Base-by-base conservation (phyloP, 441 rosid species). In the Eruca vesicaria region DNA sequence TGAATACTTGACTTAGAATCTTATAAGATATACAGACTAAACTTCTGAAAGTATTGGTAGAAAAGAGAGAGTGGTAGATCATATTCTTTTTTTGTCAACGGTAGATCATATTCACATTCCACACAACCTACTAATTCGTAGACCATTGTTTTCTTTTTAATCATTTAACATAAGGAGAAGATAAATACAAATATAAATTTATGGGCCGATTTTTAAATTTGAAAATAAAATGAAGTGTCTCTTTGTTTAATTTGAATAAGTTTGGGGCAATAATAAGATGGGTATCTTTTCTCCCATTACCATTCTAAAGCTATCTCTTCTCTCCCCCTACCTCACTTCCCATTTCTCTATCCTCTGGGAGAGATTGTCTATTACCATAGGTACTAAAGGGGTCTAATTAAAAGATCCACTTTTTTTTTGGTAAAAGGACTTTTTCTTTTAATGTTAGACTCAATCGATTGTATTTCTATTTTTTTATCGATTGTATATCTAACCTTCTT, bases 181-280 rank as follows among this genome's bases (percentile, higher is more conserved):
- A 56, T 36, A 57, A 9, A 29, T 38, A 41, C 33, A 56, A 18
- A 57, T 73, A 56, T 38, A 57, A 48, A 48, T 3, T 60, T 62
- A 45, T 45, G 33, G 66, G 61, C 19, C 41, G 38, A 8, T 68
- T 52, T 61, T 18, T 35, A 43, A 68, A 7, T 61, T 35, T 61
- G 3, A 53, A 74, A 62, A 19, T 20, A 63, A 31, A 66, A 71
- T 10, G 28, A 57, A 18, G 16, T 69, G 70, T 69, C 75, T 41
- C 20, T 69, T 43, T 31, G 68, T 41, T 41, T 63, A 63, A 66
- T 66, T 28, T 77, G 76, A 77, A 71, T 71, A 36, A 66, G 48
- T 77, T 77, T 77, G 80, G 80, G 77, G 80, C 80, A 48, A 77
- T 77, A 77, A 68, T 77, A 59, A 71, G 80, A 76, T 77, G 80